These are phyloP conservation scores for Colletotrichum sp. DNA, from an alignment of 2,329 filamentous ascomycete genomes.

Conservation along the genomic window DNA sequence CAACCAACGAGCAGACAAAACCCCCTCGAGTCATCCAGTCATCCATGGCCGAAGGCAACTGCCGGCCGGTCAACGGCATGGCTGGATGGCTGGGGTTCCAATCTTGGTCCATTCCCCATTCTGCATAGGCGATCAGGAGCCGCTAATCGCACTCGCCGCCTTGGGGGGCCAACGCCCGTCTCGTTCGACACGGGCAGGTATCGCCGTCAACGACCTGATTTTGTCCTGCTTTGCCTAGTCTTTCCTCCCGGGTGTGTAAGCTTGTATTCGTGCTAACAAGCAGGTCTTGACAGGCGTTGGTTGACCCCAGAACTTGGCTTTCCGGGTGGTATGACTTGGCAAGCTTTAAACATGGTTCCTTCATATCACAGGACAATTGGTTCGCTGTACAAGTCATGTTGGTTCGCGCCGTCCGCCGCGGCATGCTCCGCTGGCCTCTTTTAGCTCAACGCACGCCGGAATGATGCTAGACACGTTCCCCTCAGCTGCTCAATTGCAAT, in stretches of 20 bases:
- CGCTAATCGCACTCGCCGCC: background rate
- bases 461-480: background rate
- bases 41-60: background rate
- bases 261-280: background rate
- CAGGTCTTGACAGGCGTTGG: background rate
- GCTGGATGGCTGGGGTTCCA: background rate
- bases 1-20: background rate
- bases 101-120: background rate
- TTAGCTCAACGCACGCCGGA: background rate
- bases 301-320: background rate
- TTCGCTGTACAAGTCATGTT: background rate
- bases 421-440: background rate
- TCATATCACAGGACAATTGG: background rate
- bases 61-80: conserved; percentile 6
- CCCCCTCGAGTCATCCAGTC: background rate
- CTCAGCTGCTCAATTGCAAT: background rate
- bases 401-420: background rate
- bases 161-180: background rate
- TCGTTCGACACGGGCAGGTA: background rate
- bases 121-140: background rate
- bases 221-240: background rate
- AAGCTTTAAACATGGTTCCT: background rate
- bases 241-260: background rate
- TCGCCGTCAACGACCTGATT: background rate
- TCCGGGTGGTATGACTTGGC: background rate